A percentile compares a stretch with the other conserved stretches of the same genome.
These are phyloP conservation scores for Lenwebbia sp. DNA, from an alignment of 345 rosid genomes.

Conservation along the genomic window DNA sequence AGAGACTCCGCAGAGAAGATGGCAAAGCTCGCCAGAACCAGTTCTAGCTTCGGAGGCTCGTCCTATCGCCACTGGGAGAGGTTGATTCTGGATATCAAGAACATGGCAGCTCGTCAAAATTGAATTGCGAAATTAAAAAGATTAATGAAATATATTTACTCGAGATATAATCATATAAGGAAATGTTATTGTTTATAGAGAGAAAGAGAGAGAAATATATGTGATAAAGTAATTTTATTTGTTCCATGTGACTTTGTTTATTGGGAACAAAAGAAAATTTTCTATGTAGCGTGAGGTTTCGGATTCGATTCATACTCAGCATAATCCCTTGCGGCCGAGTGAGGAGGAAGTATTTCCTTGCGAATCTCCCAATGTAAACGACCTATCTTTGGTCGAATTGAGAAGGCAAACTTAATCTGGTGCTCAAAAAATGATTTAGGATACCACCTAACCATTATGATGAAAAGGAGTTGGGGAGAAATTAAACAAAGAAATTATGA, in stretches of 20 bases:
- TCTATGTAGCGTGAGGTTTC: not conserved
- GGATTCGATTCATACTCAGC: not conserved
- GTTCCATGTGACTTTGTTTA: too few species aligned
- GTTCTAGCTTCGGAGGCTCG: constrained; percentile 10
- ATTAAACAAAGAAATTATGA: not conserved
- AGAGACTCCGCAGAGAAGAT: constrained; percentile 9
- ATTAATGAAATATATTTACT: not conserved
- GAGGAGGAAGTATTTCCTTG: not conserved
- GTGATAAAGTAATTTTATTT: too few species aligned
- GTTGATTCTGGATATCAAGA: constrained; percentile 20
- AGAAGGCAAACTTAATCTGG: not conserved
- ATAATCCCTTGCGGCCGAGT: not conserved
- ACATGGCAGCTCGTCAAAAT: not conserved
- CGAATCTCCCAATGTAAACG: not conserved
- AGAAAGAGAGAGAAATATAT: not conserved
- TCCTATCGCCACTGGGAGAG: constrained; percentile 16
- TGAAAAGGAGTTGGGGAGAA: not conserved
- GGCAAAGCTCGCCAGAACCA: constrained; percentile 8
- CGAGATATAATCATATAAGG: not conserved
- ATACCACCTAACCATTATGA: not conserved
- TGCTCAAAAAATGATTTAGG: not conserved
- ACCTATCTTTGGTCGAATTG: not conserved
- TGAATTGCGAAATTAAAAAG: not conserved
- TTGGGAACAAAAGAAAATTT: too few species aligned
- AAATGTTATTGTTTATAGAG: not conserved